Conservation (phyloP, 306 rosid genomes). For the Cajanus cajan region DNA sequence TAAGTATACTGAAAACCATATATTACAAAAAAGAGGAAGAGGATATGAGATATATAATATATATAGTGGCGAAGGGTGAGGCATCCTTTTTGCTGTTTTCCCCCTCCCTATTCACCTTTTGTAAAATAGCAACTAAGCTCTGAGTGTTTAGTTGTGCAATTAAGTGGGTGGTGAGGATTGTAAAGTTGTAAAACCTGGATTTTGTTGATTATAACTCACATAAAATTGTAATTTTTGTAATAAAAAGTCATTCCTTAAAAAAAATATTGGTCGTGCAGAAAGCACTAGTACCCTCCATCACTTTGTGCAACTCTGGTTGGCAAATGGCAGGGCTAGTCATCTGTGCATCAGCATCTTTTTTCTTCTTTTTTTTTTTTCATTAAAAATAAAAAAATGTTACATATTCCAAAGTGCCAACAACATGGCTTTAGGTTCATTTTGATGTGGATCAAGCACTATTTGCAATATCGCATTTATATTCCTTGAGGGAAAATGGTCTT, state of each 20-base stretch:
- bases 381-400: slow-evolving; percentile 4
- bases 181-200: slow-evolving; percentile 78
- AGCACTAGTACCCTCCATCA: slow-evolving; percentile 38
- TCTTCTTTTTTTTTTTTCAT: no score
- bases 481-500: slow-evolving; percentile 6
- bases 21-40: not conserved
- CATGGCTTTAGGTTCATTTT: slow-evolving; percentile 22
- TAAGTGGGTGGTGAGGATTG: slow-evolving; percentile 58
- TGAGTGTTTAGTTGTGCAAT: slow-evolving; percentile 49
- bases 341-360: slow-evolving; percentile 51
- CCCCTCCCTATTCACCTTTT: slow-evolving; percentile 41
- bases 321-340: slow-evolving; percentile 26
- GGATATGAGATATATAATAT: slow-evolving; percentile 34
- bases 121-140: slow-evolving; percentile 49
- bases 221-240: slow-evolving; percentile 58
- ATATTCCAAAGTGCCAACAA: slow-evolving; percentile 29
- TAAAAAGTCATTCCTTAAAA: slow-evolving; percentile 48
- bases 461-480: slow-evolving; percentile 21
- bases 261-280: slow-evolving; percentile 35
- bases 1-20: slow-evolving; percentile 44
- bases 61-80: slow-evolving; percentile 40
- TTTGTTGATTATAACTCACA: slow-evolving; percentile 56
- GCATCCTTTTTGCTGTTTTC: slow-evolving; percentile 50
- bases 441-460: slow-evolving; percentile 36
- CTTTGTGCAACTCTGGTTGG: slow-evolving; percentile 42